phyloP scores from a whole-genome alignment of 23 red algal genomes.

The Chondrus crispus region DNA sequence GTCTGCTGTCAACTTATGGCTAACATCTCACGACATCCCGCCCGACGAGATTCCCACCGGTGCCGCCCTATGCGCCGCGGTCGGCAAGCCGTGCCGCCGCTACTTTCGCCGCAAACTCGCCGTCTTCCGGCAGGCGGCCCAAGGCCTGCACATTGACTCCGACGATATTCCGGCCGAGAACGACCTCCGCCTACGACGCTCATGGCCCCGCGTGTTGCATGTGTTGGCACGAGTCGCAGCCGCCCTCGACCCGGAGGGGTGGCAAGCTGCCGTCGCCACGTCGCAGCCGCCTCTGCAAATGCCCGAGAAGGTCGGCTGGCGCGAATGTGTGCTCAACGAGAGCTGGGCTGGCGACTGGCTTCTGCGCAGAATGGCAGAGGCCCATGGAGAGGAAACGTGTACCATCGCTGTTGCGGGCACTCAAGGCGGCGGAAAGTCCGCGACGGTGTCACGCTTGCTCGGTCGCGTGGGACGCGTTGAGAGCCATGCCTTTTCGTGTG shows the following conservation, averaged over 20 bases:
- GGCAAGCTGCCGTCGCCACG: conserved; percentile 22
- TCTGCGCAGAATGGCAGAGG: not conserved
- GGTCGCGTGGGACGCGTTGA: not conserved
- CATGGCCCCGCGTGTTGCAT: conserved; percentile 27
- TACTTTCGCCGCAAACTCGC: no score
- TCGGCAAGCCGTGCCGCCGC: no score
- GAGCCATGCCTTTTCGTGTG: conserved; percentile 26
- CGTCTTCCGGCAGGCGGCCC: no score
- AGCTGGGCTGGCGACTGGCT: not conserved
- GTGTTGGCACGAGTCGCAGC: conserved; percentile 12
- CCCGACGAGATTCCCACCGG: no score
- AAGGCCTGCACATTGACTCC: no score
- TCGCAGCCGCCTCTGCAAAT: not conserved
- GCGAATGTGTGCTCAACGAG: conserved; percentile 4
- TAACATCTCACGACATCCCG: no score
- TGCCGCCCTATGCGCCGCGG: no score
- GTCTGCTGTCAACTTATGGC: no score
- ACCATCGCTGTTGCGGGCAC: conserved; percentile 22
- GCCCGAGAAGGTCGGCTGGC: conserved; percentile 3
- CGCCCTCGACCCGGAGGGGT: not conserved
- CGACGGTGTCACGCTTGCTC: conserved; percentile 10
- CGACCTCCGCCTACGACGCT: conserved; percentile 13
- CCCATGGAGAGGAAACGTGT: not conserved
- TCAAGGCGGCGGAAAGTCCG: conserved; percentile 42
- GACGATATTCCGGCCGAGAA: not conserved